Evolutionary conservation across 495 filamentous ascomycete genomes (phyloP).

Genomic region (Choiromyces venosus): DNA sequence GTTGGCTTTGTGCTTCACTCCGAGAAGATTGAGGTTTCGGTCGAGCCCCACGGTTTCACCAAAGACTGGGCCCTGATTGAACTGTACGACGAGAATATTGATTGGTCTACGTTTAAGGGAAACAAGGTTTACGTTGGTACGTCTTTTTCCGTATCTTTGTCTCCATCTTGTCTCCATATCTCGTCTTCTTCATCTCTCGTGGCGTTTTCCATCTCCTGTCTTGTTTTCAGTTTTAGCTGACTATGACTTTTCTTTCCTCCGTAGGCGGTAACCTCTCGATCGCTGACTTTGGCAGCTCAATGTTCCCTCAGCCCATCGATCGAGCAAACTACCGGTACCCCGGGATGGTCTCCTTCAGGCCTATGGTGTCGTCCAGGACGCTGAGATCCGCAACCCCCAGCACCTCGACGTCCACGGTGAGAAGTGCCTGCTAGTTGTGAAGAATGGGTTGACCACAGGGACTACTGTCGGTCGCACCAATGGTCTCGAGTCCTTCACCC

Average conservation of each 20-base stretch:
- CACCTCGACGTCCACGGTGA: conserved; percentile 15
- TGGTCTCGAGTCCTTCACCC: conserved; percentile 16
- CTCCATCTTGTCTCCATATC: too few species aligned
- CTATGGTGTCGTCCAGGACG: conserved; percentile 14
- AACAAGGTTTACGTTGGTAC: conserved; percentile 17
- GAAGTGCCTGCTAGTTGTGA: conserved; percentile 19
- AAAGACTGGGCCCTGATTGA: conserved; percentile 19
- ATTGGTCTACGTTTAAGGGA: conserved; percentile 20
- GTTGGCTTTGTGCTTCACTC: conserved; percentile 11
- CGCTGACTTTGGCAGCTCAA: not conserved
- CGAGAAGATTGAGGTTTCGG: conserved; percentile 6
- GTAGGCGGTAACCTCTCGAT: not conserved
- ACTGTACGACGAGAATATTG: conserved; percentile 15
- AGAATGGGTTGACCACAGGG: conserved; percentile 14
- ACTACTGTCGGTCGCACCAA: conserved; percentile 12
- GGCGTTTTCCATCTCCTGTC: too few species aligned
- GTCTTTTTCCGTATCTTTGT: conserved; percentile 7
- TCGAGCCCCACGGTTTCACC: conserved; percentile 12
- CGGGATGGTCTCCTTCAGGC: conserved; percentile 16
- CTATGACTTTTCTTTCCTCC: too few species aligned
- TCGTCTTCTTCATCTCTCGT: too few species aligned
- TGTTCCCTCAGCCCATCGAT: not conserved
- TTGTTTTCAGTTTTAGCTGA: too few species aligned
- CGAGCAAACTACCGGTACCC: not conserved
- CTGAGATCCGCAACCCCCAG: conserved; percentile 17